Base-by-base conservation (phyloP, 495 filamentous ascomycete species). In the Hyaloscypha hepaticicola region DNA sequence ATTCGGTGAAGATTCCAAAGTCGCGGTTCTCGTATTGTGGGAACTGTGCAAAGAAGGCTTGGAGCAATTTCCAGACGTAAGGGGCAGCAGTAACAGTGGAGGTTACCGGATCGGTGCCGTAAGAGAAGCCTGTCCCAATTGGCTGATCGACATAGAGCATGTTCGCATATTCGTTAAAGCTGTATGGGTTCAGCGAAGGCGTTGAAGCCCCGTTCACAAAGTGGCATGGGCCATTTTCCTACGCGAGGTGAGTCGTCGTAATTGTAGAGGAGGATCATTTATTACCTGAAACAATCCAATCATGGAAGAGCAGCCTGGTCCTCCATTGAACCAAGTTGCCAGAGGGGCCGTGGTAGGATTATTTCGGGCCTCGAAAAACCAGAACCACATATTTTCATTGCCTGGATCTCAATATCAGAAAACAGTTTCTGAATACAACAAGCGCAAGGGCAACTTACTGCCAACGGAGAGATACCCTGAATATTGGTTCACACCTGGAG, bases 71-170 rank as follows among this genome's bases (percentile, higher is more conserved):
- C 82, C 82, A 86, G 41, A 86, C 81, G 50, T 77, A 79, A 0
- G 80, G 81, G 25, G 82, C 82, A 25, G 83, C 83, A 21, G 77
- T 78, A 16, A 73, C 74, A 7, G 82, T 85, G 38, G 78, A 80
- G 25, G 73, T 80, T 25, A 82, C 80, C 12, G 68, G 58, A 53
- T 79, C 75, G 19, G 73, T 80, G 22, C 82, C 82, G 67, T 88
- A 89, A 38, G 82, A 86, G 67, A 88, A 89, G 0, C 87, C 87
- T 2, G 81, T 78, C 28, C 85, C 83, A 45, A 81, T 83, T 2
- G 87, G 87, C 73, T 90, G 83, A 65, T 88, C 86, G 56, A 90
- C 79, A 68, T 85, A 90, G 19, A 87, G 74, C 79, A 86, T 84
- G 65, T 88, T 88, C 58, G 82, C 83, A 62, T 84, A 82, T 63